Evolutionary conservation across 2,329 filamentous ascomycete species (phyloP).

Genomic region (Neoscytalidium dimidiatum): DNA sequence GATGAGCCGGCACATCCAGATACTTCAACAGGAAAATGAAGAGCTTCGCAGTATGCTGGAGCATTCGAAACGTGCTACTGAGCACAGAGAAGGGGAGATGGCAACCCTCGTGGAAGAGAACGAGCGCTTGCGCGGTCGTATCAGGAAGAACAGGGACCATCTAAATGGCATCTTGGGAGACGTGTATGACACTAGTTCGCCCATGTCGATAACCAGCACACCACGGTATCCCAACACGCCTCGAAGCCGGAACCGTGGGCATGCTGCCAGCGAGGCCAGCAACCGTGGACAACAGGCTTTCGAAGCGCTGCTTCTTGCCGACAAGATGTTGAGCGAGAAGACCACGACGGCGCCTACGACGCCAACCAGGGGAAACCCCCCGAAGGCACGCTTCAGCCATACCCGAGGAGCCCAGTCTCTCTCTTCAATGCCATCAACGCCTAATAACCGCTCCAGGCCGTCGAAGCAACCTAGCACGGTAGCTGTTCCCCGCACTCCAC

Average conservation of each 20-base stretch:
- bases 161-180: constrained; percentile 54
- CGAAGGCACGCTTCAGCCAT: constrained; percentile 62
- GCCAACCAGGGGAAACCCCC: constrained; percentile 54
- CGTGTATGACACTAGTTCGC: constrained; percentile 65
- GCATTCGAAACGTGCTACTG: constrained; percentile 75
- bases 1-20: constrained; percentile 59
- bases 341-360: constrained; percentile 75
- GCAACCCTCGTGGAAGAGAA: constrained; percentile 73
- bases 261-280: constrained; percentile 27
- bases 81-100: constrained; percentile 74
- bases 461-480: constrained; percentile 59
- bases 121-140: constrained; percentile 74
- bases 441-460: constrained; percentile 55
- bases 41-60: constrained; percentile 65
- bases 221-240: constrained; percentile 30
- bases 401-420: constrained; percentile 77
- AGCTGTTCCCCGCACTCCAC: constrained; percentile 55
- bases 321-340: constrained; percentile 77
- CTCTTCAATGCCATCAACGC: constrained; percentile 81
- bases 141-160: constrained; percentile 86
- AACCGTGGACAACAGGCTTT: constrained; percentile 63
- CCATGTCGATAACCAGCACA: constrained; percentile 56
- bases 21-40: constrained; percentile 66
- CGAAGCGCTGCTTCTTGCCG: constrained; percentile 72
- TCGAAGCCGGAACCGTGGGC: constrained; percentile 26